Conservation (phyloP, 1,284 basidiomycete genomes). For the Malassezia furfur region DNA sequence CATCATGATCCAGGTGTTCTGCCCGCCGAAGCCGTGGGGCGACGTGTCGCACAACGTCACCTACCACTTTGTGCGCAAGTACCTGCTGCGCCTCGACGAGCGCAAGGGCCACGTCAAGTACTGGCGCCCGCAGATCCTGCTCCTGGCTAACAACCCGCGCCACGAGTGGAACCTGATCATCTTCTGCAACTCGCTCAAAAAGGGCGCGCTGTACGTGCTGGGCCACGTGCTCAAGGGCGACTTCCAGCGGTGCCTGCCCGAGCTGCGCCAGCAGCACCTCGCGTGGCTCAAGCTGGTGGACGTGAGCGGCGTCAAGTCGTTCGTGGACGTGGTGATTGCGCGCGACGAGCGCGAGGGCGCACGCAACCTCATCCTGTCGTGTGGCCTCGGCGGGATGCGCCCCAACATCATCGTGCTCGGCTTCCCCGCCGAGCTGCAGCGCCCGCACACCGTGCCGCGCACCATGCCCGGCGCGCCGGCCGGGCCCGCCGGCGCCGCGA, state of each 20-base stretch:
- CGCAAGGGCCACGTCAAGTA: constrained; percentile 48
- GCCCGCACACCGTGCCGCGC: constrained; percentile 23
- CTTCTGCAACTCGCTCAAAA: constrained; percentile 48
- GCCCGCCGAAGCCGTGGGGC: constrained; percentile 47
- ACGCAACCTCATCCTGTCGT: constrained; percentile 39
- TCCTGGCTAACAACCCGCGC: constrained; percentile 44
- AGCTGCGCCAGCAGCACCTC: constrained; percentile 41
- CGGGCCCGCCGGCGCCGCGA: constrained; percentile 17
- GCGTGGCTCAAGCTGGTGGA: constrained; percentile 48
- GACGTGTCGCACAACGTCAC: constrained; percentile 46
- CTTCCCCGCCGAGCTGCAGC: constrained; percentile 39
- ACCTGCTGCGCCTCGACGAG: constrained; percentile 44
- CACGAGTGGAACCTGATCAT: constrained; percentile 48
- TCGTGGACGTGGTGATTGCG: constrained; percentile 46
- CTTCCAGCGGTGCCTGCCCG: constrained; percentile 40
- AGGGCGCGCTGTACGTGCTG: constrained; percentile 44
- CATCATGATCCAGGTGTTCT: constrained; percentile 41
- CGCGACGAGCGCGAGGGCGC: constrained; percentile 44
- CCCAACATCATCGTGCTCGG: constrained; percentile 47
- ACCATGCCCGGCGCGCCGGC: not conserved
- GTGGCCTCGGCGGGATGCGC: constrained; percentile 46
- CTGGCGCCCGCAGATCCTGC: constrained; percentile 46
- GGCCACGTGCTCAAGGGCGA: constrained; percentile 47
- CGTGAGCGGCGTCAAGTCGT: constrained; percentile 42
- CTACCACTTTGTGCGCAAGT: constrained; percentile 47